phyloP scores from a whole-genome alignment of 495 filamentous ascomycete species.

The Staphylotrichum longicolle region DNA sequence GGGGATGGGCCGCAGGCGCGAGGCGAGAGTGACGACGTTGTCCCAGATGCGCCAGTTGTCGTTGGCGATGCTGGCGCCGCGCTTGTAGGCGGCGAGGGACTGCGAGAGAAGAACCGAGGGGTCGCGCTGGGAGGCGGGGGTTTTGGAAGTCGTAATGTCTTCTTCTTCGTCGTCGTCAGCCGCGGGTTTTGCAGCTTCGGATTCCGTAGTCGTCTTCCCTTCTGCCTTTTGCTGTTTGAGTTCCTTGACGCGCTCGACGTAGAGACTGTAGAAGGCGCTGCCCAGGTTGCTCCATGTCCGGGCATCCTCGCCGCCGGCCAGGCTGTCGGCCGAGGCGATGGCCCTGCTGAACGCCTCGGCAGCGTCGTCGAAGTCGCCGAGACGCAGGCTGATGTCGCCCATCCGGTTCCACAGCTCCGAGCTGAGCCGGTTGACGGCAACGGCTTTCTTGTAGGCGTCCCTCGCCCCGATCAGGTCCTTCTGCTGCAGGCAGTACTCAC shows the following conservation, averaged over 20 bases:
- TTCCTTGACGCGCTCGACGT: constrained; percentile 44
- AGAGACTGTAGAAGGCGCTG: constrained; percentile 60
- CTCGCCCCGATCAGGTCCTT: constrained; percentile 67
- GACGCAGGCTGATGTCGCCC: constrained; percentile 79
- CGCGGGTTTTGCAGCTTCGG: neutral
- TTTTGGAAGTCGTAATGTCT: neutral
- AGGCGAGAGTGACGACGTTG: constrained; percentile 83
- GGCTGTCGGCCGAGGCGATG: constrained; percentile 51
- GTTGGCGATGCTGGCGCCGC: constrained; percentile 74
- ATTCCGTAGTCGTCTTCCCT: constrained; percentile 21
- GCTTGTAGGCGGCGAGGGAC: constrained; percentile 78
- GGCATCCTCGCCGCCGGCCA: constrained; percentile 81
- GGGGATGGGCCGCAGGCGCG: constrained; percentile 69
- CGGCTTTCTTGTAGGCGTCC: constrained; percentile 71
- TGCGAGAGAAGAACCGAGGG: constrained; percentile 64
- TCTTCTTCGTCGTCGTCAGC: constrained; percentile 33
- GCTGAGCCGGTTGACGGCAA: constrained; percentile 77
- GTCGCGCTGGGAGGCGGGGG: constrained; percentile 27
- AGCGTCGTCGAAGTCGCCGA: constrained; percentile 73
- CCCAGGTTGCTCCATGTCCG: constrained; percentile 95
- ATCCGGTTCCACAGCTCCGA: constrained; percentile 82
- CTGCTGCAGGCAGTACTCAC: constrained; percentile 65
- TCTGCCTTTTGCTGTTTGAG: constrained; percentile 33
- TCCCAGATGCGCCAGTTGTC: constrained; percentile 92
- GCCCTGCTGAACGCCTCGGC: constrained; percentile 78